phyloP scores from a whole-genome alignment of 768 basidiomycete genomes.

The Leccinum obscurum region DNA sequence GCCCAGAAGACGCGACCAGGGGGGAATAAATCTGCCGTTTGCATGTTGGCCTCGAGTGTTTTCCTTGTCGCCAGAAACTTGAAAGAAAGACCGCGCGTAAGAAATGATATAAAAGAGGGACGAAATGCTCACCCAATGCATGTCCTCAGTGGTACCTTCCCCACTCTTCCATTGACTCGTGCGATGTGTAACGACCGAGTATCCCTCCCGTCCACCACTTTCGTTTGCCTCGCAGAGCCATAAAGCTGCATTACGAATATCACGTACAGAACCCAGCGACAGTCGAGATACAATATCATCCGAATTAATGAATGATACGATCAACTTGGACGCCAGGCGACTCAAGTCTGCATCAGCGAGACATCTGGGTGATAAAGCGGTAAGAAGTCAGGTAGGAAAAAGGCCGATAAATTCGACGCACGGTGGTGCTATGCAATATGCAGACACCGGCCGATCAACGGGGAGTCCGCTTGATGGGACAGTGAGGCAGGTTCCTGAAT shows the following conservation, averaged over 20 bases:
- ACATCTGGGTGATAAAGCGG: conserved; percentile 42
- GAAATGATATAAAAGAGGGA: neutral
- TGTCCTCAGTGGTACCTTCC: conserved; percentile 50
- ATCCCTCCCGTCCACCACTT: conserved; percentile 39
- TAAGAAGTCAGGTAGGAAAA: neutral
- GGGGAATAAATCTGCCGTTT: conserved; percentile 67
- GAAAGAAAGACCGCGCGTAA: neutral
- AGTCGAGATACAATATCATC: conserved; percentile 80
- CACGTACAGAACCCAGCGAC: conserved; percentile 74
- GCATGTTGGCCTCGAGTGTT: conserved; percentile 86
- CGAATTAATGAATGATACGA: conserved; percentile 80
- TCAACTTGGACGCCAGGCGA: conserved; percentile 57
- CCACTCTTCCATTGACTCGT: conserved; percentile 67
- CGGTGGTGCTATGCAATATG: conserved; percentile 82
- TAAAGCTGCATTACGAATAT: conserved; percentile 69
- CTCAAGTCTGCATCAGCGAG: conserved; percentile 61
- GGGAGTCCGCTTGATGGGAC: conserved; percentile 69
- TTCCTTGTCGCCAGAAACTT: conserved; percentile 81
- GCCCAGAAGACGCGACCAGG: conserved; percentile 82
- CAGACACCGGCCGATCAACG: conserved; percentile 60
- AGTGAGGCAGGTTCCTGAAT: conserved; percentile 74
- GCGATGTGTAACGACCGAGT: conserved; percentile 40
- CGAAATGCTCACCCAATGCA: conserved; percentile 49
- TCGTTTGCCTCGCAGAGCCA: conserved; percentile 79
- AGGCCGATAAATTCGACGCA: conserved; percentile 37